Base-by-base conservation (phyloP, 768 basidiomycete species). In the Xerocomellus dryophilus region DNA sequence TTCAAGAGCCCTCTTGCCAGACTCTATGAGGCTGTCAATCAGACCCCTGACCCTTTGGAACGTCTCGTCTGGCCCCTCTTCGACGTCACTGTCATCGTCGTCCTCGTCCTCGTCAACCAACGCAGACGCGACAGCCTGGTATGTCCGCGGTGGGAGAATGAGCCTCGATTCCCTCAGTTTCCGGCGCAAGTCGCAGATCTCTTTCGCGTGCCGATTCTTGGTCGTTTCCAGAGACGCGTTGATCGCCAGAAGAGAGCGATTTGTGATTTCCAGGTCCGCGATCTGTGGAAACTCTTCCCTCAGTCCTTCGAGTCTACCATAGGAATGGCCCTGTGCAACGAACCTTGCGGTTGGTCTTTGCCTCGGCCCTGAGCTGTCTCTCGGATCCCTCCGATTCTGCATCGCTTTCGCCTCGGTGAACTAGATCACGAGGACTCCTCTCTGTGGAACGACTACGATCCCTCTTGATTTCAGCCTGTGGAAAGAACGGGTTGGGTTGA, bases 201-300 rank as follows among this genome's bases (percentile, higher is more conserved):
- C 93, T 58, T 82, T 84, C 7, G 86, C 83, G 64, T 95, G 93
- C 27, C 79, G 80, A 59, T 87, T 81, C 71, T 91, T 93, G 32
- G 82, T 81, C 34, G 84, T 80, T 69, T 96, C 93, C 20, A 96
- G 78, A 17, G 87, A 81, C 2, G 86, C 75, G 64, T 95, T 96
- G 72, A 96, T 93, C 2, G 84, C 82, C 43, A 95, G 77, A 17
- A 96, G 78, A 2, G 93, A 96, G 32, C 82, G 79, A 69, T 93
- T 95, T 7, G 90, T 87, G 64, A 96, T 96, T 71, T 95, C 90
- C 11, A 96, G 77, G 73, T 96, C 93, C 12, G 88, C 90, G 53
- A 96, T 95, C 93, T 96, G 54, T 17, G 41, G 21, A 39, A 47
- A 57, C 15, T n/a, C 14, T 35, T 41, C 38, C 12, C 21, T 62